These are phyloP conservation scores for Quercus cerris DNA, from an alignment of 306 rosid genomes.

Conservation along the genomic window DNA sequence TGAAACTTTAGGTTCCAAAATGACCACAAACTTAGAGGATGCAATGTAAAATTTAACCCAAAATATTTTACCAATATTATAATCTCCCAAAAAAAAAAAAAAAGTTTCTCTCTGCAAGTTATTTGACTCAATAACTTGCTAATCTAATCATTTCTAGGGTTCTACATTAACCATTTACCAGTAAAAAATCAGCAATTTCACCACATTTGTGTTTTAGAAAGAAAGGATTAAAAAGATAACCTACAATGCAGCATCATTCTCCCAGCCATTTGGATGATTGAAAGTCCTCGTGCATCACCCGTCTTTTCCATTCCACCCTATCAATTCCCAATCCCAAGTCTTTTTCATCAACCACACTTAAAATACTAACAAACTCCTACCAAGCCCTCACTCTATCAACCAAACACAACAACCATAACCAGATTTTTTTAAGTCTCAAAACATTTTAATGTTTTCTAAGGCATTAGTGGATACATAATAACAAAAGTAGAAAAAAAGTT, in stretches of 20 bases:
- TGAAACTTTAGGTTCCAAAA: no score
- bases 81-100: background rate
- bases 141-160: constrained; percentile 20
- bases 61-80: background rate
- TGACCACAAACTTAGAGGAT: no score
- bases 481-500: background rate
- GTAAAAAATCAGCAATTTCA: constrained; percentile 10
- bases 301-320: constrained; percentile 87
- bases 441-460: constrained; percentile 1
- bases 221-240: constrained; percentile 48
- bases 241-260: constrained; percentile 59
- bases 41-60: no score
- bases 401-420: constrained; percentile 24
- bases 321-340: constrained; percentile 72
- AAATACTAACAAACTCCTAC: constrained; percentile 38
- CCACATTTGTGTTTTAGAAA: constrained; percentile 18
- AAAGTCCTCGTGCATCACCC: constrained; percentile 69
- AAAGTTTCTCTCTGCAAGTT: background rate
- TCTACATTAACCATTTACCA: constrained; percentile 5
- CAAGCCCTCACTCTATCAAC: constrained; percentile 31
- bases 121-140: background rate
- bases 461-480: constrained; percentile 1
- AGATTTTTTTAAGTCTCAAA: constrained; percentile 1
- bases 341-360: constrained; percentile 57
- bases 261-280: constrained; percentile 52